Evolutionary conservation across 805 yeast species (phyloP).

Genomic region (Kodamaea leandrae): DNA sequence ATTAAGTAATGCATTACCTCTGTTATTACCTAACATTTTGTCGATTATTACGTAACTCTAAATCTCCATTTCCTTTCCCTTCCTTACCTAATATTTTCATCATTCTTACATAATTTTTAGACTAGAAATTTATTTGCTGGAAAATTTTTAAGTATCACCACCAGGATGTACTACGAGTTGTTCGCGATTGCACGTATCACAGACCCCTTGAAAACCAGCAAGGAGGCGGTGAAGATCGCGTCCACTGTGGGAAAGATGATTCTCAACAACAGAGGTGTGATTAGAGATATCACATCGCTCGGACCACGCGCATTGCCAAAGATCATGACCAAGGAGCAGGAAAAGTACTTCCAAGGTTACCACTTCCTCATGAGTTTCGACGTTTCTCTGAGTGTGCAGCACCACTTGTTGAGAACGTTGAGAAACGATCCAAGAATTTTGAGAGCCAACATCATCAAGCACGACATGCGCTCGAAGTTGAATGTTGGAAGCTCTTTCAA

Average conservation of each 20-base stretch:
- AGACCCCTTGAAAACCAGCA: conserved; percentile 46
- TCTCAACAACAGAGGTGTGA: conserved; percentile 89
- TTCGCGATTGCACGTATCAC: conserved; percentile 84
- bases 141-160: conserved; percentile 6
- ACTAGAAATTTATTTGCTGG: too few relatives aligned
- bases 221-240: conserved; percentile 43
- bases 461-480: conserved; percentile 49
- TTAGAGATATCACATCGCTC: conserved; percentile 74
- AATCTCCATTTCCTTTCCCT: neutral
- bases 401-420: conserved; percentile 75
- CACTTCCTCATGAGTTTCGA: conserved; percentile 87
- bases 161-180: conserved; percentile 79
- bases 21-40: too few relatives aligned
- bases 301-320: conserved; percentile 80
- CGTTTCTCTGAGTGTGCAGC: conserved; percentile 79
- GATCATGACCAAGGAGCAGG: conserved; percentile 80
- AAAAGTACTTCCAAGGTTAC: conserved; percentile 85
- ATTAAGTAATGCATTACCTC: too few relatives aligned
- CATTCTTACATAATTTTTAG: neutral
- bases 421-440: conserved; percentile 89
- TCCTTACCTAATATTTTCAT: neutral
- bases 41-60: neutral
- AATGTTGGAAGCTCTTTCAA: conserved; percentile 52
- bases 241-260: conserved; percentile 77
- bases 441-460: conserved; percentile 69